Evolutionary conservation across 768 basidiomycete species (phyloP).

Genomic region (Phallus indusiatus): DNA sequence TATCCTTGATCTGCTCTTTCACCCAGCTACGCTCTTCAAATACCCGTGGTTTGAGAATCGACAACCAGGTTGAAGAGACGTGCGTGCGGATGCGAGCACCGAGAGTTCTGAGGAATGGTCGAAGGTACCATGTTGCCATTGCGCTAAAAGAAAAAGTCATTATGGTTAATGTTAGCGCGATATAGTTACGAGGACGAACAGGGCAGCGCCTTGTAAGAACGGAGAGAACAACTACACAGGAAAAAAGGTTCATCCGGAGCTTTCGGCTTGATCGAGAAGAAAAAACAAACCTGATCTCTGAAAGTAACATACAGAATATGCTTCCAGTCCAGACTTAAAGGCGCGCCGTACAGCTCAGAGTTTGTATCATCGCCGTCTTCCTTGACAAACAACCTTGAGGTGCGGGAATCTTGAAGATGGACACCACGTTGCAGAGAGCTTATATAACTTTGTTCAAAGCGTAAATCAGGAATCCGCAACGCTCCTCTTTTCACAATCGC

Average conservation of each 20-base stretch:
- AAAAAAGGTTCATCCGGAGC: neutral
- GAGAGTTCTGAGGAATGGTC: conserved; percentile 29
- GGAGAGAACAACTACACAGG: conserved; percentile 23
- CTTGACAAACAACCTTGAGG: neutral
- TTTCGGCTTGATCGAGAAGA: neutral
- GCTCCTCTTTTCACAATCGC: conserved; percentile 15
- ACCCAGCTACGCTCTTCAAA: neutral
- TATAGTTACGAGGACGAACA: conserved; percentile 32
- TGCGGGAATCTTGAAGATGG: neutral
- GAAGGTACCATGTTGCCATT: conserved; percentile 35
- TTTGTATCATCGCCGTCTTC: neutral
- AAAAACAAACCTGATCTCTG: conserved; percentile 56
- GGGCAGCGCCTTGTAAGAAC: conserved; percentile 54
- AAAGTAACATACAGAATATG: conserved; percentile 52
- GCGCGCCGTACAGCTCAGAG: conserved; percentile 22
- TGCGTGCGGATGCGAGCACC: conserved; percentile 25
- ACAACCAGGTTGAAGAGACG: conserved; percentile 1
- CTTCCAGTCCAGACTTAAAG: conserved; percentile 45
- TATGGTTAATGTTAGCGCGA: neutral
- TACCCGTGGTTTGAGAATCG: neutral
- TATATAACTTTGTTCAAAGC: conserved; percentile 66
- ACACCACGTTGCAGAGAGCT: conserved; percentile 5
- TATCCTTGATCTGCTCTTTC: neutral
- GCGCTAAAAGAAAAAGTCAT: conserved; percentile 25
- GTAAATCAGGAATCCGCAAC: conserved; percentile 50